A percentile compares a stretch with the other conserved stretches of the same genome.
phyloP scores from a whole-genome alignment of 805 yeast genomes.

The Zygotorulaspora sp. region DNA sequence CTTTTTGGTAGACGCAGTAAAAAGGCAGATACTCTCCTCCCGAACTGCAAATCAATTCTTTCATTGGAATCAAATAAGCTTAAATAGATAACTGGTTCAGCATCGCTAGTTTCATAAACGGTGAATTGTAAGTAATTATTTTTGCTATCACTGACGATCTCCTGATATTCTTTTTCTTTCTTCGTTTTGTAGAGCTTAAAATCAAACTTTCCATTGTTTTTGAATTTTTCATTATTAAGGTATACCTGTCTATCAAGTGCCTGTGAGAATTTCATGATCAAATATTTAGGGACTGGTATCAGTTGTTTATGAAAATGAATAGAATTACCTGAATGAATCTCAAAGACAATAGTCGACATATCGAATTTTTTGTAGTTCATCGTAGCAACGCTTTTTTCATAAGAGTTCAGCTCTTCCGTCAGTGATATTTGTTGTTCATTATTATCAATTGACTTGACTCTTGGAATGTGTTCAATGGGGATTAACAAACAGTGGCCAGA shows the following conservation, averaged over 20 bases:
- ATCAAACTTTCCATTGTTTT: conserved; percentile 40
- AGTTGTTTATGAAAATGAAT: conserved; percentile 76
- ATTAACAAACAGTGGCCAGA: conserved; percentile 81
- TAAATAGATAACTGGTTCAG: conserved; percentile 32
- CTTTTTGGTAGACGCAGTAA: conserved; percentile 57
- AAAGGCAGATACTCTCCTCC: conserved; percentile 71
- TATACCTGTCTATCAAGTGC: conserved; percentile 43
- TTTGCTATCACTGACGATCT: conserved; percentile 27
- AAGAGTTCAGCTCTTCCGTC: conserved; percentile 44
- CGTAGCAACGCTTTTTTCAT: conserved; percentile 44
- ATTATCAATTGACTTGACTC: conserved; percentile 28
- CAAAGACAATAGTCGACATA: conserved; percentile 59
- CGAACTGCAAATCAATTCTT: conserved; percentile 72
- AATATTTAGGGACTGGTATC: conserved; percentile 57
- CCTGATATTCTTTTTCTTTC: conserved; percentile 27
- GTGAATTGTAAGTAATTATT: conserved; percentile 36
- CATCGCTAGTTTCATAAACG: conserved; percentile 32
- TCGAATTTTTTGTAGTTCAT: conserved; percentile 44
- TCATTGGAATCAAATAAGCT: conserved; percentile 34
- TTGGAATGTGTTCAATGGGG: conserved; percentile 71
- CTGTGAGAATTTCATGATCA: conserved; percentile 41
- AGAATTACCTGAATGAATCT: conserved; percentile 57
- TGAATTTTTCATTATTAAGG: conserved; percentile 47
- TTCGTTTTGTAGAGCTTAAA: conserved; percentile 37
- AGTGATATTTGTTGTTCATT: conserved; percentile 20